phyloP scores from a whole-genome alignment of 768 basidiomycete species.

The Lactarius hengduanensis region DNA sequence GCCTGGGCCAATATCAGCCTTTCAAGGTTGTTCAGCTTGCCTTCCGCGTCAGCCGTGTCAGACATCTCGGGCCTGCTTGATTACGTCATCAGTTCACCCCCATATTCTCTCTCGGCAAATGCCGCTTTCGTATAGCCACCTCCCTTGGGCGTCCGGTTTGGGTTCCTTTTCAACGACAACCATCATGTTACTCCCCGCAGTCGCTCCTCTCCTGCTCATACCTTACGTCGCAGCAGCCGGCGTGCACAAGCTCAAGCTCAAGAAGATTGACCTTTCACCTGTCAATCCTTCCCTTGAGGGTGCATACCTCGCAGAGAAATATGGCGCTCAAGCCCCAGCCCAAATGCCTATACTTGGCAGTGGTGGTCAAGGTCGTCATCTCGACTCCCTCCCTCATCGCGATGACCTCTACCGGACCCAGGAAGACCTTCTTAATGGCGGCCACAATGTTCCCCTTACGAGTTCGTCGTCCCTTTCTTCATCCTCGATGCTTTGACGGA shows the following conservation, averaged over 20 bases:
- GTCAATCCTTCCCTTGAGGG: constrained; percentile 68
- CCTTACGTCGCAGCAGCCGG: constrained; percentile 51
- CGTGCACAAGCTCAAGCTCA: constrained; percentile 83
- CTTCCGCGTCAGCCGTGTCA: neutral
- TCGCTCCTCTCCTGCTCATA: constrained; percentile 44
- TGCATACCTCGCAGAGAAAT: constrained; percentile 92
- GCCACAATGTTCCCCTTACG: constrained; percentile 84
- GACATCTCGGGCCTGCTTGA: neutral
- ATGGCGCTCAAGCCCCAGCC: constrained; percentile 60
- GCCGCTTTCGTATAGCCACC: neutral
- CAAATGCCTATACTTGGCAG: constrained; percentile 65
- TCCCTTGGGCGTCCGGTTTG: neutral
- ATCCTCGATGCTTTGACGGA: neutral
- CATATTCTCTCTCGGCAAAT: constrained; percentile 9
- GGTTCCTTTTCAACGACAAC: constrained; percentile 32
- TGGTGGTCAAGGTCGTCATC: constrained; percentile 66
- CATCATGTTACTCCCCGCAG: constrained; percentile 45
- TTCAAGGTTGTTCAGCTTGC: constrained; percentile 48
- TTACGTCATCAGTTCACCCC: constrained; percentile 16
- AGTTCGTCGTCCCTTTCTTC: constrained; percentile 52
- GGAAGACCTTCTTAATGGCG: constrained; percentile 62
- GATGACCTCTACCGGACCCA: constrained; percentile 80
- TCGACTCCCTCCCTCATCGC: constrained; percentile 44
- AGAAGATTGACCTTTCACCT: constrained; percentile 69
- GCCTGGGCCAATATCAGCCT: constrained; percentile 83